phyloP scores from a whole-genome alignment of 129 eudicot species.

The Arctium lappa region DNA sequence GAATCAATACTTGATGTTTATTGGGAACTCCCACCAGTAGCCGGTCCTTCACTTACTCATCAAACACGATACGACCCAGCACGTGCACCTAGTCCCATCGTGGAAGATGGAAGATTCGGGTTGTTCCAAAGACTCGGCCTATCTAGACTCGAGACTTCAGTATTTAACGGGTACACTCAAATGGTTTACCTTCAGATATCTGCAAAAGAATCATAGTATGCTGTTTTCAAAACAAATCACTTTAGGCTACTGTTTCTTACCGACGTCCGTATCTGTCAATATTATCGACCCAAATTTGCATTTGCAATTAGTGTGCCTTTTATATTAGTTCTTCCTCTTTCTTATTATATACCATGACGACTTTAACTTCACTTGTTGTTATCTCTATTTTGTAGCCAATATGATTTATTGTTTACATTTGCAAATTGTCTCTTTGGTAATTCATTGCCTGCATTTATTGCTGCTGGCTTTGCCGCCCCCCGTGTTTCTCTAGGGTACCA shows the following conservation, averaged over 20 bases:
- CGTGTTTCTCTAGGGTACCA: neutral
- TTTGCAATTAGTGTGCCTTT: neutral
- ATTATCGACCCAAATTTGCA: constrained; percentile 15
- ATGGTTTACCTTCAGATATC: constrained; percentile 93
- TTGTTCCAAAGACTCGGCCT: constrained; percentile 81
- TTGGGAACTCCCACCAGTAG: constrained; percentile 97
- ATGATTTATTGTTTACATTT: constrained; percentile 10
- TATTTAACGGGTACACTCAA: constrained; percentile 93
- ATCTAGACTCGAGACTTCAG: constrained; percentile 62
- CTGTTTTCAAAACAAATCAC: neutral
- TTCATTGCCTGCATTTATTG: neutral
- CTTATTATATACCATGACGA: neutral
- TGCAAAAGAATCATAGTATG: constrained; percentile 34
- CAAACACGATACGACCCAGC: constrained; percentile 97
- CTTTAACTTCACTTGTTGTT: neutral
- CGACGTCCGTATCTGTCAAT: constrained; percentile 12
- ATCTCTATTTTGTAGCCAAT: neutral
- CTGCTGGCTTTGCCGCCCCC: neutral
- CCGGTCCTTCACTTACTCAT: constrained; percentile 97
- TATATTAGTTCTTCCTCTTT: neutral
- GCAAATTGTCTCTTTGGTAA: neutral
- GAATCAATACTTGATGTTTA: constrained; percentile 82
- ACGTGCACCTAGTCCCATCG: constrained; percentile 77
- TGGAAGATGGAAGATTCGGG: constrained; percentile 86
- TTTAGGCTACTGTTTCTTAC: constrained; percentile 9